phyloP scores from a whole-genome alignment of 2,329 filamentous ascomycete genomes.

The Alternaria sp. region DNA sequence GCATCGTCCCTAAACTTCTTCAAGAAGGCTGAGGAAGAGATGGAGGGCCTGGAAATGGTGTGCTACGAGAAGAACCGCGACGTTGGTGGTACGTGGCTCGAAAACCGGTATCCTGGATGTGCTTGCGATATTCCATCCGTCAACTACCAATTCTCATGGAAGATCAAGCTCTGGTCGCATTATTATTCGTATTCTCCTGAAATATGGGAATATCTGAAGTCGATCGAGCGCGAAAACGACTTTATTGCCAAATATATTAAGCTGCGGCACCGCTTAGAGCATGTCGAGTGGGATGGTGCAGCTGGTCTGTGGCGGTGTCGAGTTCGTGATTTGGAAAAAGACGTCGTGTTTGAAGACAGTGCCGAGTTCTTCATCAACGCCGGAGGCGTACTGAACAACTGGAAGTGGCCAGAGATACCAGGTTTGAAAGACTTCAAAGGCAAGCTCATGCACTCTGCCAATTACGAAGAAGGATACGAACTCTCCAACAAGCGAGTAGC shows the following conservation, averaged over 20 bases:
- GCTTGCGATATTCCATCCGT: constrained; percentile 42
- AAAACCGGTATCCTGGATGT: constrained; percentile 54
- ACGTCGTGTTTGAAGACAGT: constrained; percentile 26
- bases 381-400: constrained; percentile 38
- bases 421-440: constrained; percentile 53
- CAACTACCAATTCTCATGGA: constrained; percentile 58
- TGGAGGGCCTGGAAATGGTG: constrained; percentile 51
- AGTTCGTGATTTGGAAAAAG: constrained; percentile 24
- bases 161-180: constrained; percentile 56
- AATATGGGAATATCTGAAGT: constrained; percentile 60
- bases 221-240: constrained; percentile 47
- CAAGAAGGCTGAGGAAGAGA: constrained; percentile 55
- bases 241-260: constrained; percentile 42
- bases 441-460: constrained; percentile 55
- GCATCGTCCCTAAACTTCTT: constrained; percentile 55
- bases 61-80: constrained; percentile 54
- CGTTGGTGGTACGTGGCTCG: constrained; percentile 54
- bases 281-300: constrained; percentile 26
- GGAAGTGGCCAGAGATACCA: constrained; percentile 55
- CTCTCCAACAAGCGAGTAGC: constrained; percentile 52
- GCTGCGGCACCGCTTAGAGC: constrained; percentile 27
- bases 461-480: constrained; percentile 52
- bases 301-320: constrained; percentile 27
- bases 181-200: constrained; percentile 57
- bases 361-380: constrained; percentile 37